Conservation (phyloP, 2,329 filamentous ascomycete genomes). For the Aspergillus novoparasiticus region DNA sequence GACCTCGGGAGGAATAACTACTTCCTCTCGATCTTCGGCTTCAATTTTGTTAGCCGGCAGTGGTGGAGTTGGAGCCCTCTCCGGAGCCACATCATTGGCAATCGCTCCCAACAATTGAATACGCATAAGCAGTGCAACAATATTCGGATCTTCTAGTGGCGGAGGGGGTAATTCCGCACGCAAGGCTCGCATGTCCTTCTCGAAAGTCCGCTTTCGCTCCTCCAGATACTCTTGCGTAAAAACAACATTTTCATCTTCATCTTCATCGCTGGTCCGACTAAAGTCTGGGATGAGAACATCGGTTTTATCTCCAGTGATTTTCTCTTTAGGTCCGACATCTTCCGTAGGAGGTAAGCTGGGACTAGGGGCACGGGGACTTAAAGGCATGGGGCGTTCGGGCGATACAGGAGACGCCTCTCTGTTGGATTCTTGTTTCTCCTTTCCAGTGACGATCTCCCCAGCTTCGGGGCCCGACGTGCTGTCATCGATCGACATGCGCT, state of each 20-base stretch:
- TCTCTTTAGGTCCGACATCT: conserved; percentile 3
- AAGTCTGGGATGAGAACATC: conserved; percentile 37
- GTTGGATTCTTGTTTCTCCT: conserved; percentile 11
- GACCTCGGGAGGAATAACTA: conserved; percentile 8
- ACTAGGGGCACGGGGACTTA: conserved; percentile 1
- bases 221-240: conserved; percentile 52
- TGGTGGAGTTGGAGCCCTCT: conserved; percentile 17
- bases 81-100: conserved; percentile 35
- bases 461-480: conserved; percentile 17
- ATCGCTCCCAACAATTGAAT: conserved; percentile 50
- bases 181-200: conserved; percentile 47
- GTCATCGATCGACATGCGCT: conserved; percentile 15
- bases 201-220: conserved; percentile 47
- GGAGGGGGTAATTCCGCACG: conserved; percentile 46
- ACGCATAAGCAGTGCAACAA: conserved; percentile 44
- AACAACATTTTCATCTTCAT: conserved; percentile 48
- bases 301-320: conserved; percentile 8
- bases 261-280: conserved; percentile 43
- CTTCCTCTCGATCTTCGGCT: conserved; percentile 8
- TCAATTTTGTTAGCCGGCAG: conserved; percentile 6
- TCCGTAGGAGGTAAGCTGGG: conserved; percentile 10
- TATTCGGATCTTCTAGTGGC: conserved; percentile 44
- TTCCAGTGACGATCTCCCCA: conserved; percentile 18
- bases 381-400: neutral
- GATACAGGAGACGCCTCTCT: neutral